These are phyloP conservation scores for Silene noctiflora DNA, from an alignment of 179 eudicot species.

Conservation along the genomic window DNA sequence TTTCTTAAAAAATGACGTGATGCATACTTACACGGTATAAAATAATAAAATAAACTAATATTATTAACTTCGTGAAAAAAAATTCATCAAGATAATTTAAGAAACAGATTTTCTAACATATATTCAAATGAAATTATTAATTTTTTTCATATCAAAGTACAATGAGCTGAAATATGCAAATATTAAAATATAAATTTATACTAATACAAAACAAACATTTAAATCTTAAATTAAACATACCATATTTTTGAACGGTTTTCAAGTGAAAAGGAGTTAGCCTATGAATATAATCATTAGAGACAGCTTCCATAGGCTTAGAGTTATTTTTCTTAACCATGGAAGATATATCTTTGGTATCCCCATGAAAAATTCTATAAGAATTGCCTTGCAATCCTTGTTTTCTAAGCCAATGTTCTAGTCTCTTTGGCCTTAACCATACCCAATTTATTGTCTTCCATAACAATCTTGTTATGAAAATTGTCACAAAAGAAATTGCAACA, in stretches of 20 bases:
- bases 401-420: background rate
- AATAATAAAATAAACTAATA: no score
- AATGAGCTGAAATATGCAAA: no score
- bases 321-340: slow-evolving; percentile 14
- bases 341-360: slow-evolving; percentile 23
- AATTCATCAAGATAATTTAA: no score
- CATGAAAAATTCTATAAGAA: slow-evolving; percentile 24
- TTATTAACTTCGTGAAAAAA: no score
- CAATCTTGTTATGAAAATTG: slow-evolving; percentile 16
- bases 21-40: no score
- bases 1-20: no score
- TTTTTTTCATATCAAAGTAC: no score
- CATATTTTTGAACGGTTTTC: slow-evolving; percentile 23
- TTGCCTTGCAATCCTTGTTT: slow-evolving; percentile 24
- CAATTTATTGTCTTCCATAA: slow-evolving; percentile 21
- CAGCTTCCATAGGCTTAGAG: slow-evolving; percentile 24
- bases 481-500: slow-evolving; percentile 11
- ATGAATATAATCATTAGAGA: slow-evolving; percentile 24
- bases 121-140: no score
- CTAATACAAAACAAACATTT: no score
- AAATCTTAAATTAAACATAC: no score
- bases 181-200: no score
- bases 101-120: no score
- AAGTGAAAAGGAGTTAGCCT: slow-evolving; percentile 20
- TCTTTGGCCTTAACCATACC: slow-evolving; percentile 31